A percentile compares a stretch with the other conserved stretches of the same genome.
phyloP scores from a whole-genome alignment of 2,329 filamentous ascomycete species.

The Arthrobotrys megalospora region DNA sequence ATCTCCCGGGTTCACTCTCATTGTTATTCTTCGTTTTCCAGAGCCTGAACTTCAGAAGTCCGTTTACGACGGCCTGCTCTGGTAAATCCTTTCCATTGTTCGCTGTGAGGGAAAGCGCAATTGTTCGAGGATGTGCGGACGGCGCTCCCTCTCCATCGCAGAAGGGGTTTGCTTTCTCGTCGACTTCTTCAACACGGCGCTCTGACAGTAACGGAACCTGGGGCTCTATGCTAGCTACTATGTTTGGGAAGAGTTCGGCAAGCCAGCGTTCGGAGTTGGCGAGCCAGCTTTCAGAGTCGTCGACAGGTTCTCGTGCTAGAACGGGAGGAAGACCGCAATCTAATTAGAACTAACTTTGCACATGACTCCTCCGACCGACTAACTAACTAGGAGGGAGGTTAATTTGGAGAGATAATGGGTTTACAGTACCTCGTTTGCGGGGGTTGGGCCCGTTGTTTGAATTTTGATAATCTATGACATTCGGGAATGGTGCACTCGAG shows the following conservation, averaged over 20 bases:
- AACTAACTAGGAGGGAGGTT: neutral
- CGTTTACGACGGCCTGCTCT: neutral
- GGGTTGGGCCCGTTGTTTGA: neutral
- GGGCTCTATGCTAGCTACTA: neutral
- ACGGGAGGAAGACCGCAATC: neutral
- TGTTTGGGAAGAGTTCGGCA: neutral
- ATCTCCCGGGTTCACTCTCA: neutral
- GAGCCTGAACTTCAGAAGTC: constrained; percentile 8
- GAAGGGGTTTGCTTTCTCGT: constrained; percentile 6
- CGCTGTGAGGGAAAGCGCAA: neutral
- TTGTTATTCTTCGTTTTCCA: neutral
- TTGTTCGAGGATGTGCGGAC: neutral
- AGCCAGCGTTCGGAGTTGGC: neutral
- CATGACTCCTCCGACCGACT: neutral
- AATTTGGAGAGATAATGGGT: neutral
- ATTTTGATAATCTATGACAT: no score
- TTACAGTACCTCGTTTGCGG: constrained; percentile 1
- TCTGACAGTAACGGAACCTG: constrained; percentile 1
- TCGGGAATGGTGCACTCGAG: neutral
- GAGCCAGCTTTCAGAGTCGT: neutral
- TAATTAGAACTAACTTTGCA: neutral
- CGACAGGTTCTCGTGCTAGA: neutral
- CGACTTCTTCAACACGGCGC: constrained; percentile 1
- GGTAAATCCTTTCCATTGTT: neutral
- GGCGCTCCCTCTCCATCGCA: neutral